These are phyloP conservation scores for Heliamphora pulchella DNA, from an alignment of 179 eudicot species.

Conservation along the genomic window DNA sequence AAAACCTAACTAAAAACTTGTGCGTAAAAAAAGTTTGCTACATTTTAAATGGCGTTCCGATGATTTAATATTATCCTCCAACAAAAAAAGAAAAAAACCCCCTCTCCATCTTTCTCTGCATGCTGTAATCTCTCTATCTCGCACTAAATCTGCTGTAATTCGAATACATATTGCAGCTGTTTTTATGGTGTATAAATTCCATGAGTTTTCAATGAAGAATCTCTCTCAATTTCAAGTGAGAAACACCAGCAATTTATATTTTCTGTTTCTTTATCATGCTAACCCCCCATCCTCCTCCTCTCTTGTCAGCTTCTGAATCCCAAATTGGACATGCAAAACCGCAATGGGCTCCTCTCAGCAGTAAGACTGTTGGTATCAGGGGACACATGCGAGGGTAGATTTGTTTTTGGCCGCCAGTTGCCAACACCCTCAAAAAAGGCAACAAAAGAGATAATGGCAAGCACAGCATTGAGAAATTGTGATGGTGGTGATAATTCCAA, in stretches of 20 bases:
- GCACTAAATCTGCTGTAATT: neutral
- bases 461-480: slow-evolving; percentile 2
- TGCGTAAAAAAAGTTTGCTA: neutral
- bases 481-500: slow-evolving; percentile 54
- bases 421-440: slow-evolving; percentile 39
- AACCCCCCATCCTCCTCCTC: neutral
- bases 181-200: no score
- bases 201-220: neutral
- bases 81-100: neutral
- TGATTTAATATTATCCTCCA: no score
- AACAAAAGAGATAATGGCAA: slow-evolving; percentile 23
- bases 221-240: neutral
- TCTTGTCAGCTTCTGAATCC: slow-evolving; percentile 58
- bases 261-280: neutral
- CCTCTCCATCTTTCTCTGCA: no score
- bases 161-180: no score
- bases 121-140: no score
- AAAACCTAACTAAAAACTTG: neutral
- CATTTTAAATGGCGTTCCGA: neutral
- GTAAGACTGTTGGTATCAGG: slow-evolving; percentile 66
- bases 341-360: slow-evolving; percentile 52
- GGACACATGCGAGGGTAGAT: slow-evolving; percentile 82
- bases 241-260: neutral
- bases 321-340: slow-evolving; percentile 37
- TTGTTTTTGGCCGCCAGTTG: slow-evolving; percentile 63